Percentiles rank a stretch among this genome's conserved stretches.
Evolutionary conservation across 1,139 yeast genomes (phyloP).

Genomic region (Chernovozyma sophiae-reginae): DNA sequence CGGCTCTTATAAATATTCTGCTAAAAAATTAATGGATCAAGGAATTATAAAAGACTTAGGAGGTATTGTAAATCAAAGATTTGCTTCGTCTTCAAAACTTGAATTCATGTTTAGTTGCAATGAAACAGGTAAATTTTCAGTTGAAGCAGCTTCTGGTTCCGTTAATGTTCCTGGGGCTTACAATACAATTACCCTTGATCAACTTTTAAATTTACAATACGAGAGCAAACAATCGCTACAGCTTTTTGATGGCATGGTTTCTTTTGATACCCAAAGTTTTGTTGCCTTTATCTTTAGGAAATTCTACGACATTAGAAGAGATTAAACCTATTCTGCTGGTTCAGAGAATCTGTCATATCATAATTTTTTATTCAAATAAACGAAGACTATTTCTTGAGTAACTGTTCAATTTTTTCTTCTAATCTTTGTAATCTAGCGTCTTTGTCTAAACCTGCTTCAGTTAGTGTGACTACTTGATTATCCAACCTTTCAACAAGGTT

Average conservation of each 20-base stretch:
- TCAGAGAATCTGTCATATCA: background rate
- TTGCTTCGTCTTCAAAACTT: conserved; percentile 56
- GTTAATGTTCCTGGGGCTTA: conserved; percentile 51
- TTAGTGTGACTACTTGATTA: conserved; percentile 47
- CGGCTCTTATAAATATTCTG: conserved; percentile 81
- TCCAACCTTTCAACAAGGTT: conserved; percentile 54
- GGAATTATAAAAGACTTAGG: conserved; percentile 57
- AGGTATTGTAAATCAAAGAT: conserved; percentile 40
- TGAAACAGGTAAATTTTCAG: conserved; percentile 63
- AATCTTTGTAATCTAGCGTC: conserved; percentile 52
- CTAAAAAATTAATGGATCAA: conserved; percentile 70
- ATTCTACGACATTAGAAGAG: conserved; percentile 52
- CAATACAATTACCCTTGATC: conserved; percentile 57
- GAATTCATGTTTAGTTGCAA: conserved; percentile 77
- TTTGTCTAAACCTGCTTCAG: conserved; percentile 54
- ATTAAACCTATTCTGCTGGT: conserved; percentile 10
- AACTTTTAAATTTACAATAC: conserved; percentile 64
- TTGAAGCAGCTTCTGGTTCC: conserved; percentile 55
- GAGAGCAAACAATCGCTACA: conserved; percentile 48
- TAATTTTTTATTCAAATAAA: background rate
- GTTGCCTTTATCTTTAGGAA: conserved; percentile 66
- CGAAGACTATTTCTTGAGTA: conserved; percentile 21
- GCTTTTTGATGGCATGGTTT: conserved; percentile 62
- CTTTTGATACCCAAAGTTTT: conserved; percentile 62
- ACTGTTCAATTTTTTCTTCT: conserved; percentile 39